Conservation (phyloP, 495 filamentous ascomycete species). For the Clohesyomyces aquaticus region DNA sequence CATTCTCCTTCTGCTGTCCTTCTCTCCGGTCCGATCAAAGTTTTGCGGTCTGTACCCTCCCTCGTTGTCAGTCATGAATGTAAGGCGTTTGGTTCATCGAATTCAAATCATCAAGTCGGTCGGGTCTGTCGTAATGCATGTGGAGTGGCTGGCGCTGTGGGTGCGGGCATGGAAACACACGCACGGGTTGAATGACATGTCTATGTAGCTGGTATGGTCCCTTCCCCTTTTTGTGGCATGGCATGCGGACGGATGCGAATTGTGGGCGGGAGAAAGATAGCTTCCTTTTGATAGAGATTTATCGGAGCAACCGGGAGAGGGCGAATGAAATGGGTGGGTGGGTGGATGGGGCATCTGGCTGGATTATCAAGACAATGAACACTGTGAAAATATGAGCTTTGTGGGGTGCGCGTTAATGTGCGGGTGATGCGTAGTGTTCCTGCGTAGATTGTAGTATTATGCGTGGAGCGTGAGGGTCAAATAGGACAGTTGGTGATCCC, state of each 20-base stretch:
- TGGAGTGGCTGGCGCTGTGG: slow-evolving; percentile 26
- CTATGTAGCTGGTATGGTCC: background rate
- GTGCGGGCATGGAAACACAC: slow-evolving; percentile 13
- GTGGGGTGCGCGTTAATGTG: background rate
- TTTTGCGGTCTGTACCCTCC: background rate
- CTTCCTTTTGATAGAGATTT: too few species aligned
- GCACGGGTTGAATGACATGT: background rate
- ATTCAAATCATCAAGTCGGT: too few species aligned
- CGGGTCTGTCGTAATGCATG: slow-evolving; percentile 16
- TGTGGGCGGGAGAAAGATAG: too few species aligned
- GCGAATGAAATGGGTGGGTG: too few species aligned
- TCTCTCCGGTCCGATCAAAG: background rate
- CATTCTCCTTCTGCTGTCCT: background rate
- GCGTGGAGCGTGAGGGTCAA: too few species aligned
- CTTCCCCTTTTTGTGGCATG: background rate
- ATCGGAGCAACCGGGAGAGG: too few species aligned
- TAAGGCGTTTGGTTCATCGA: background rate
- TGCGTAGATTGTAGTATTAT: too few species aligned
- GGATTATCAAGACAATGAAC: too few species aligned
- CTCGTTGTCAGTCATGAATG: slow-evolving; percentile 1
- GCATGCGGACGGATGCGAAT: background rate
- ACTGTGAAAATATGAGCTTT: too few species aligned
- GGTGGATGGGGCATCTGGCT: background rate
- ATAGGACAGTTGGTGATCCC: too few species aligned
- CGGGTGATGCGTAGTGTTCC: background rate